A percentile compares a stretch with the other conserved stretches of the same genome.
These are phyloP conservation scores for barley (Hordeum vulgare) DNA, from an alignment of 176 grass and related monocot species.

Conservation along the genomic window MorexV3_pseudomolecules_assembly NC_058524.1:53235520-53236019, in stretches of 20 bases:
- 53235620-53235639: neutral
- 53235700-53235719: slow-evolving; percentile 85
- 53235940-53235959: neutral
- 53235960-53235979: neutral
- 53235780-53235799: slow-evolving; percentile 79
- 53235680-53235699: slow-evolving; percentile 79
- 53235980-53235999: slow-evolving; percentile 11
- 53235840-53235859: neutral
- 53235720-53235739: slow-evolving; percentile 98
- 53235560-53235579: neutral
- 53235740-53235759: slow-evolving; percentile 86
- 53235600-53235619: neutral
- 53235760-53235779: slow-evolving; percentile 73
- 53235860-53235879: neutral
- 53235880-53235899: slow-evolving; percentile 32
- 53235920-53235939: neutral
- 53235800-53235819: neutral
- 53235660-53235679: slow-evolving; percentile 22
- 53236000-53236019: neutral
- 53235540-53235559: neutral
- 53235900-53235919: slow-evolving; percentile 41
- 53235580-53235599: neutral
- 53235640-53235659: neutral
- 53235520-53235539: neutral
- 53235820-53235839: neutral